Percentiles rank a stretch among this genome's conserved stretches.
Evolutionary conservation across 495 filamentous ascomycete species (phyloP).

Genomic region (Penicillium atrosanguineum): DNA sequence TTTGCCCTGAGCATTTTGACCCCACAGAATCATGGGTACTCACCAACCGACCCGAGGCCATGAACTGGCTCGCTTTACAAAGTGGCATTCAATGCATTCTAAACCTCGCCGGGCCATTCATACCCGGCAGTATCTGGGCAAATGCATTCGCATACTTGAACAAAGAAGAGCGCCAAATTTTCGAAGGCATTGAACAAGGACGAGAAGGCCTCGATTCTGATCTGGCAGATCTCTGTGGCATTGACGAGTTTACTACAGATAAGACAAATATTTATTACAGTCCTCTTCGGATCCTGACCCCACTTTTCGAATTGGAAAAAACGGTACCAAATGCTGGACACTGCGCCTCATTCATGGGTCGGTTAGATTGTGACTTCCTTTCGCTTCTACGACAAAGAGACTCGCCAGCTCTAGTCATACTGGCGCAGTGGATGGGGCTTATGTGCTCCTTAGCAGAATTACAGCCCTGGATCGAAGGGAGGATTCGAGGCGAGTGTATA

Average conservation of each 20-base stretch:
- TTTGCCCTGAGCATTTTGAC: slow-evolving; percentile 33
- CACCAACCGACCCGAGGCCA: slow-evolving; percentile 23
- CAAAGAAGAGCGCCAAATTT: slow-evolving; percentile 20
- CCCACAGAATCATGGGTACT: slow-evolving; percentile 46
- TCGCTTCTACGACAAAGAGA: slow-evolving; percentile 34
- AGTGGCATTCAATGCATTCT: slow-evolving; percentile 38
- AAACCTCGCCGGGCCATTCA: slow-evolving; percentile 23
- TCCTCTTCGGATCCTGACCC: slow-evolving; percentile 30
- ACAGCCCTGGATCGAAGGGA: slow-evolving; percentile 36
- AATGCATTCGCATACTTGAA: slow-evolving; percentile 26
- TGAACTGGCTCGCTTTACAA: slow-evolving; percentile 45
- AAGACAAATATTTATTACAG: slow-evolving; percentile 38
- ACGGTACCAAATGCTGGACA: slow-evolving; percentile 19
- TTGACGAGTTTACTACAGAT: slow-evolving; percentile 34
- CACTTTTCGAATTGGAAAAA: slow-evolving; percentile 21
- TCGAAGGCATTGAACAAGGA: slow-evolving; percentile 22
- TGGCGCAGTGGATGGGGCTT: slow-evolving; percentile 46
- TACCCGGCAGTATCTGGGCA: slow-evolving; percentile 36
- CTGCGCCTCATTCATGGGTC: slow-evolving; percentile 31
- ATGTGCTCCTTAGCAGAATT: slow-evolving; percentile 31
- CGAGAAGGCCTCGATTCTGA: slow-evolving; percentile 33
- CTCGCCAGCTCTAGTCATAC: slow-evolving; percentile 39
- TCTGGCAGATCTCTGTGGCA: slow-evolving; percentile 35
- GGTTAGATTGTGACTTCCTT: slow-evolving; percentile 34
- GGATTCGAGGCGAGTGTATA: slow-evolving; percentile 39